phyloP scores from a whole-genome alignment of 1,139 yeast species.

The Hyphopichia wangnamkhiaoensis region DNA sequence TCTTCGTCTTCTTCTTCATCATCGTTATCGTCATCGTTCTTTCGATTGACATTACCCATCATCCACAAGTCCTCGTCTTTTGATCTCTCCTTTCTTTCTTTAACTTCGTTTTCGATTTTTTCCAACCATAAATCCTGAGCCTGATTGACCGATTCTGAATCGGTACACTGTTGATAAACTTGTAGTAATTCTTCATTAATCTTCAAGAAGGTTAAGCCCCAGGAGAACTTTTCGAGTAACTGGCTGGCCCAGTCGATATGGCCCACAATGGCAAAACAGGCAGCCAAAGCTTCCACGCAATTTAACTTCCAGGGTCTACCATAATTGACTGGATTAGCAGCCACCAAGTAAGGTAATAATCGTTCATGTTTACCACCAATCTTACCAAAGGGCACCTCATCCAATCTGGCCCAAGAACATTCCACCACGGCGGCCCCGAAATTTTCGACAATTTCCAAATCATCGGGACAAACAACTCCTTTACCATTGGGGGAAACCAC shows the following conservation, averaged over 20 bases:
- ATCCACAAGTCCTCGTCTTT: constrained; percentile 71
- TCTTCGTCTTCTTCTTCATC: constrained; percentile 12
- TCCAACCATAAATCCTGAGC: constrained; percentile 82
- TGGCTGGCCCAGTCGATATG: constrained; percentile 85
- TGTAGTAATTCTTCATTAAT: constrained; percentile 79
- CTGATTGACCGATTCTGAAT: constrained; percentile 66
- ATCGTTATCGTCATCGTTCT: constrained; percentile 13
- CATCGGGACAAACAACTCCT: constrained; percentile 89
- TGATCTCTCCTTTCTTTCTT: constrained; percentile 57
- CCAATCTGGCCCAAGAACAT: constrained; percentile 97
- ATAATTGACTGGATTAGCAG: constrained; percentile 95
- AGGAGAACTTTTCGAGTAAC: constrained; percentile 76
- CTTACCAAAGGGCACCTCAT: constrained; percentile 89
- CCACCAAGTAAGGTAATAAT: constrained; percentile 85
- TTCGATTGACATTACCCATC: constrained; percentile 73
- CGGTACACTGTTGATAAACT: constrained; percentile 77
- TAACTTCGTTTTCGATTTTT: constrained; percentile 65
- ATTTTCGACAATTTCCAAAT: constrained; percentile 70
- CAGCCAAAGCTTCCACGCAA: constrained; percentile 97
- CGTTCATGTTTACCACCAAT: constrained; percentile 93
- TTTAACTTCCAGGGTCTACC: constrained; percentile 96
- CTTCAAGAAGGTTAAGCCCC: constrained; percentile 88
- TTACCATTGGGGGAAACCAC: constrained; percentile 94
- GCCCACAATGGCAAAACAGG: constrained; percentile 94
- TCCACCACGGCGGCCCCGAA: constrained; percentile 96